Conservation (phyloP, 352 stramenopile genomes). For the Thalassiosira livingstoniorum region DNA sequence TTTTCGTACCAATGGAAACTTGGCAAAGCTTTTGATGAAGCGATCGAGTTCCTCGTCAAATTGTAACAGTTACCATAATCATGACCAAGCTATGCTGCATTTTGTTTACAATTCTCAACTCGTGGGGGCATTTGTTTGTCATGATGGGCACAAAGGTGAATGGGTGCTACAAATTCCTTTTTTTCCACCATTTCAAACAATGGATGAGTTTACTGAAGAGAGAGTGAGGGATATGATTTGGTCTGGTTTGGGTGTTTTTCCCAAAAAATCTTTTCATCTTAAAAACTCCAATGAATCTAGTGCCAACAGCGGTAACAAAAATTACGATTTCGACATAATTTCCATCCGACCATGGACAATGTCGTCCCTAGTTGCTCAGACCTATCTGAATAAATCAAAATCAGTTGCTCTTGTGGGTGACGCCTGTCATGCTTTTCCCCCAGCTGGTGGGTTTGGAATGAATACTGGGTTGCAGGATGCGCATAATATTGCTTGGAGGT, state of each 20-base stretch:
- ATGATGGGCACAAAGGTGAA: conserved; percentile 89
- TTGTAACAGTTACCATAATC: conserved; percentile 55
- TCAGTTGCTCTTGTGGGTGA: conserved; percentile 89
- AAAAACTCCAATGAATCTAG: background rate
- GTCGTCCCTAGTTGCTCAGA: conserved; percentile 90
- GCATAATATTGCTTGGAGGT: conserved; percentile 93
- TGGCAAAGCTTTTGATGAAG: conserved; percentile 54
- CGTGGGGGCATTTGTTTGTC: conserved; percentile 92
- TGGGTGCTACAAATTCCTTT: conserved; percentile 96
- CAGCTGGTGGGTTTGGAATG: conserved; percentile 94
- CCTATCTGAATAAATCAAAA: conserved; percentile 76
- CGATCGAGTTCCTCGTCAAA: conserved; percentile 17
- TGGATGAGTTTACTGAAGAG: conserved; percentile 67
- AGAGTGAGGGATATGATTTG: conserved; percentile 70
- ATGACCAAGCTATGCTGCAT: conserved; percentile 90
- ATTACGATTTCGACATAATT: conserved; percentile 65
- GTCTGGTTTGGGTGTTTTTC: conserved; percentile 57
- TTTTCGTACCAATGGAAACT: conserved; percentile 86
- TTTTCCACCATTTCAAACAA: conserved; percentile 89
- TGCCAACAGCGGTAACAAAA: background rate
- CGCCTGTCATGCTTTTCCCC: conserved; percentile 93
- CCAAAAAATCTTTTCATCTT: background rate
- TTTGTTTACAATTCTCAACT: conserved; percentile 90
- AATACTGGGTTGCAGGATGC: conserved; percentile 93
- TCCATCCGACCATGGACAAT: conserved; percentile 89